Conservation (phyloP, 177 flowering plant genomes). For the Vitis hybrid region DNA sequence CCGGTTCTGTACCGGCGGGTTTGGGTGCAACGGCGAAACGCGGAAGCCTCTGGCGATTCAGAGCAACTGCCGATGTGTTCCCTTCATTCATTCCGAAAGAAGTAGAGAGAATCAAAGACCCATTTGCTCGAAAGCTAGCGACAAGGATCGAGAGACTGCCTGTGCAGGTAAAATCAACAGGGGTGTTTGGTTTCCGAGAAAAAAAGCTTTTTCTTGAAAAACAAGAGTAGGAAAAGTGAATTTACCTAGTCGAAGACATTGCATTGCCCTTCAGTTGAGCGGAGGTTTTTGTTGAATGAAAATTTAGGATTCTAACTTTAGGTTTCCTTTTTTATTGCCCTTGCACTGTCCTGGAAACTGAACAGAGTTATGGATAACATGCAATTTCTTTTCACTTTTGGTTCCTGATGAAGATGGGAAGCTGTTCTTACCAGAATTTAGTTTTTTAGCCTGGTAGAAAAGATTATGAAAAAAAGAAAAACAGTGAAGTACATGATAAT, state of each 20-base stretch:
- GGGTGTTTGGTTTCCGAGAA: no score
- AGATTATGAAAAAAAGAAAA: no score
- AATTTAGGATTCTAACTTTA: no score
- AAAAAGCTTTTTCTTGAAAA: no score
- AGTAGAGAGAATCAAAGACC: conserved; percentile 69
- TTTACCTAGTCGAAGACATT: no score
- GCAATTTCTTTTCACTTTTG: neutral
- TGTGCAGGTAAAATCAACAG: conserved; percentile 36
- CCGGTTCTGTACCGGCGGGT: conserved; percentile 5
- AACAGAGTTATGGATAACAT: neutral
- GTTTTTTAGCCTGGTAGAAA: no score
- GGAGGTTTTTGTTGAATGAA: no score
- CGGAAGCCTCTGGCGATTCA: conserved; percentile 3
- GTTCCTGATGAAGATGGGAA: neutral
- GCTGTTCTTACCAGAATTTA: no score
- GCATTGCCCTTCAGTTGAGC: no score
- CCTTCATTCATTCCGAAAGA: conserved; percentile 83
- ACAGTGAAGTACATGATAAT: no score
- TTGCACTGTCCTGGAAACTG: neutral
- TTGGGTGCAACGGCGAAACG: neutral
- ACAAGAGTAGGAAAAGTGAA: no score
- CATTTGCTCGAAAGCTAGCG: conserved; percentile 70
- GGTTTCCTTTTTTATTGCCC: neutral
- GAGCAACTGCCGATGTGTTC: conserved; percentile 27
- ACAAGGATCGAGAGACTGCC: conserved; percentile 75